Evolutionary conservation across 1,139 yeast species (phyloP), one percentile per base, ranked within the genome.

Genomic region (Candida sanyaensis): DNA sequence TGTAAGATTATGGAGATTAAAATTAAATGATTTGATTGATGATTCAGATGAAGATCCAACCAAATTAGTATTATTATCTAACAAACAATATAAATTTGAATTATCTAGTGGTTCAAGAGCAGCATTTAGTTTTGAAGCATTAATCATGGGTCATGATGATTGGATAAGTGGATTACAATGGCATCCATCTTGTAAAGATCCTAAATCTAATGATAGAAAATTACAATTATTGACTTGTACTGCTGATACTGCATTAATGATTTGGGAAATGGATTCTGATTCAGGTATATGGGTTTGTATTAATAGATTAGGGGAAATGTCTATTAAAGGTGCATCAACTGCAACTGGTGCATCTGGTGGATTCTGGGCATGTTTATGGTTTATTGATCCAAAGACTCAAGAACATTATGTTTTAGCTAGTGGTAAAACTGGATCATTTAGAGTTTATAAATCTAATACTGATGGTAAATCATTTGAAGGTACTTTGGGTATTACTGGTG

Each of bases 311-410:
- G 99, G 99, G 36, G 98, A 93, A 60, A 77, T 93, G 57, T 86
- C 97, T 39, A 86, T 91, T 44, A 93, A 93, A 66, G 99, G 99
- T 57, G 97, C 99, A 0, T 88, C 96, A 4, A 92, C 99, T 0
- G 99, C 99, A 3, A 93, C 99, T 0, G 99, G 99, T 9, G 88
- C 99, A 0, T 83, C 97, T 2, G 99, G 99, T 55, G 99, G 99
- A 3, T 92, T 95, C 64, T 93, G 97, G 96, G 80, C 89, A 1
- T 86, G 95, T 45, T 61, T 86, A 30, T 93, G 98, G 97, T 80
- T 88, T 45, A 63, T 72, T 8, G 70, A 77, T 34, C 64, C 66
- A 1, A 56, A 45, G 2, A 62, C 64, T 1, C 65, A 64, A 0
- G 56, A 55, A 13, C 82, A 81, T 52, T 78, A 76, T 53, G 83